phyloP scores from a whole-genome alignment of 768 basidiomycete genomes.

The Mycena pura region DNA sequence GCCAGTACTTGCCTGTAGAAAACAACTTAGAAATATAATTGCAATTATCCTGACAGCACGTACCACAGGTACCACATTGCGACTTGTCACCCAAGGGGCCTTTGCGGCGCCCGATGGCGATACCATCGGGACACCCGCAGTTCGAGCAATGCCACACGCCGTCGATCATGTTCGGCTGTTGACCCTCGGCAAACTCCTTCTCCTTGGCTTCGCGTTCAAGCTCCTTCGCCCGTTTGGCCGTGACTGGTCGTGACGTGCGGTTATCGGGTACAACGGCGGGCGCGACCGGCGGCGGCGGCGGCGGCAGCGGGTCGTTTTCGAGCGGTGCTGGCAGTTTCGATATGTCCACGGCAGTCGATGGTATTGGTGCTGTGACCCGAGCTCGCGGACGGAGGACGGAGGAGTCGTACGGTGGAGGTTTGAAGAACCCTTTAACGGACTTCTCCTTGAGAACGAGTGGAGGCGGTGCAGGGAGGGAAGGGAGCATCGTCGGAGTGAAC shows the following conservation, averaged over 20 bases:
- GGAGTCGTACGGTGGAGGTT: conserved; percentile 65
- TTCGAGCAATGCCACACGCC: conserved; percentile 96
- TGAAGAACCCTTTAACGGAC: conserved; percentile 76
- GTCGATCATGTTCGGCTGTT: conserved; percentile 81
- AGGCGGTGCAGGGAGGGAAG: conserved; percentile 41
- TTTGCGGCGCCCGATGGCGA: conserved; percentile 86
- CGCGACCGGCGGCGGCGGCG: conserved; percentile 43
- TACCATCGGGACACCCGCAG: conserved; percentile 88
- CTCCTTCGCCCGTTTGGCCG: conserved; percentile 73
- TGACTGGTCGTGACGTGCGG: conserved; percentile 52
- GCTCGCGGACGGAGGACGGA: conserved; percentile 68
- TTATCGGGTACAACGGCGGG: conserved; percentile 49
- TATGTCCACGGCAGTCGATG: conserved; percentile 73
- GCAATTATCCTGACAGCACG: conserved; percentile 36
- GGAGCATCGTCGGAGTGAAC: conserved; percentile 55
- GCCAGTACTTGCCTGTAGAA: conserved; percentile 84
- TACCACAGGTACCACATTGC: conserved; percentile 93
- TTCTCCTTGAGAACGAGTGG: conserved; percentile 63
- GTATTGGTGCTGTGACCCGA: conserved; percentile 61
- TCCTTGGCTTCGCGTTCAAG: conserved; percentile 84
- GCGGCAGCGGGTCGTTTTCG: conserved; percentile 66
- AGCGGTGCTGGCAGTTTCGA: conserved; percentile 62
- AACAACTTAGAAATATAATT: conserved; percentile 9
- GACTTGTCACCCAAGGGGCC: conserved; percentile 90
- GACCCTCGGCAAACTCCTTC: conserved; percentile 81